Conservation (phyloP, 345 rosid species). For the Arabis alpina region DNA sequence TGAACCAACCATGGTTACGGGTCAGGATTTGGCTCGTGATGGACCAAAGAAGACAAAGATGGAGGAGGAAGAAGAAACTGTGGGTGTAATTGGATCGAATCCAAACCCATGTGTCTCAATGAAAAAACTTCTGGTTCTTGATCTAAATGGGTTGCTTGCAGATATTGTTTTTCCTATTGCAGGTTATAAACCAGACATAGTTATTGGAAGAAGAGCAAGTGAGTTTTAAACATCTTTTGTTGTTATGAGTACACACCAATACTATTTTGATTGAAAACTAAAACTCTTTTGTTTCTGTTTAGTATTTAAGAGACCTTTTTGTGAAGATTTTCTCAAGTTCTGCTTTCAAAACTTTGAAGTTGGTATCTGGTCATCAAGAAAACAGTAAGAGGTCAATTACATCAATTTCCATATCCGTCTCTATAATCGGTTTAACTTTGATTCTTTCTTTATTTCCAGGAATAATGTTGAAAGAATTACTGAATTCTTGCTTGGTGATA, state of each 20-base stretch:
- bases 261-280: background rate
- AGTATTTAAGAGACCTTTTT: constrained; percentile 62
- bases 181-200: constrained; percentile 52
- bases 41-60: no score
- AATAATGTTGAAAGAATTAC: constrained; percentile 59
- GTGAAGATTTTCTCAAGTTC: constrained; percentile 53
- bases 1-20: no score
- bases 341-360: constrained; percentile 70
- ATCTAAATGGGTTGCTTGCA: constrained; percentile 86
- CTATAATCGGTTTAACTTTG: background rate
- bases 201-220: constrained; percentile 65
- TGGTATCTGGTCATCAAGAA: constrained; percentile 64
- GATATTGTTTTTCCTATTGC: constrained; percentile 63
- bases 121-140: constrained; percentile 79
- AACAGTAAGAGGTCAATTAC: constrained; percentile 24
- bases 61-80: no score
- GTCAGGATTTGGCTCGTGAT: no score
- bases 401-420: background rate
- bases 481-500: constrained; percentile 70
- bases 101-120: background rate
- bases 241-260: background rate
- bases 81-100: no score
- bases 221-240: constrained; percentile 29
- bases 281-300: constrained; percentile 23
- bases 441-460: constrained; percentile 45